Conservation (phyloP, 1,284 basidiomycete species). For the Ustanciosporium gigantosporum region DNA sequence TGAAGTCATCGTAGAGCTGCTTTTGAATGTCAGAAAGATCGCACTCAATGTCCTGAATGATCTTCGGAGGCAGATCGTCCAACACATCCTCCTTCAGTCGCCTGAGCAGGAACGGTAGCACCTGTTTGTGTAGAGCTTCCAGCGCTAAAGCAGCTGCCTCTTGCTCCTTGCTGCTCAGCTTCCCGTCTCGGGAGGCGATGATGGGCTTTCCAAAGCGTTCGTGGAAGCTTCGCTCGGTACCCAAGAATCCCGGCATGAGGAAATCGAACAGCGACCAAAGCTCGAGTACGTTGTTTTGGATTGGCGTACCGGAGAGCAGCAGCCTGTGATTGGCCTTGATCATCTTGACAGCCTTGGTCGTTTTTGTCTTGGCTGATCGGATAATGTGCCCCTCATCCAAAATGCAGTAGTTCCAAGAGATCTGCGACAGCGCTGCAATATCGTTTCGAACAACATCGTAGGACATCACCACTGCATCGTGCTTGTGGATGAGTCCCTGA, state of each 20-base stretch:
- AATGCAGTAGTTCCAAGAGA: constrained; percentile 93
- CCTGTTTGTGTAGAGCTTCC: constrained; percentile 97
- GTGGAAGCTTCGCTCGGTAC: constrained; percentile 91
- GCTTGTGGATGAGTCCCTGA: constrained; percentile 34
- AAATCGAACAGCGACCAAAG: constrained; percentile 99
- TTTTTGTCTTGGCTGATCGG: constrained; percentile 97
- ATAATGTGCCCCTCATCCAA: constrained; percentile 98
- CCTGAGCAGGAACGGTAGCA: constrained; percentile 94
- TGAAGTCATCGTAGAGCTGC: constrained; percentile 80
- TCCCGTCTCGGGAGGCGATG: constrained; percentile 89
- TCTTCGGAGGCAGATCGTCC: constrained; percentile 94
- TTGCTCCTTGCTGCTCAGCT: constrained; percentile 79
- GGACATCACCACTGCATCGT: constrained; percentile 89
- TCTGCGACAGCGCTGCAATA: constrained; percentile 73
- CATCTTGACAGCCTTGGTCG: constrained; percentile 92
- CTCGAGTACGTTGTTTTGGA: constrained; percentile 98
- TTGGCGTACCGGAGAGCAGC: constrained; percentile 93
- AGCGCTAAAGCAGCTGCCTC: constrained; percentile 82
- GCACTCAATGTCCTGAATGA: constrained; percentile 99
- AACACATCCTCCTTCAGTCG: constrained; percentile 97
- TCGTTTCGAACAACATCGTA: constrained; percentile 98
- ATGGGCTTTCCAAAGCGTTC: constrained; percentile 96
- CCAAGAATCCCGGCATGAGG: constrained; percentile 97
- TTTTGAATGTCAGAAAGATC: constrained; percentile 72
- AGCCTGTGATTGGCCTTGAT: constrained; percentile 88